A percentile compares a stretch with the other conserved stretches of the same genome.
phyloP scores from a whole-genome alignment of 345 rosid species.

The Eucalyptus tenuipes region DNA sequence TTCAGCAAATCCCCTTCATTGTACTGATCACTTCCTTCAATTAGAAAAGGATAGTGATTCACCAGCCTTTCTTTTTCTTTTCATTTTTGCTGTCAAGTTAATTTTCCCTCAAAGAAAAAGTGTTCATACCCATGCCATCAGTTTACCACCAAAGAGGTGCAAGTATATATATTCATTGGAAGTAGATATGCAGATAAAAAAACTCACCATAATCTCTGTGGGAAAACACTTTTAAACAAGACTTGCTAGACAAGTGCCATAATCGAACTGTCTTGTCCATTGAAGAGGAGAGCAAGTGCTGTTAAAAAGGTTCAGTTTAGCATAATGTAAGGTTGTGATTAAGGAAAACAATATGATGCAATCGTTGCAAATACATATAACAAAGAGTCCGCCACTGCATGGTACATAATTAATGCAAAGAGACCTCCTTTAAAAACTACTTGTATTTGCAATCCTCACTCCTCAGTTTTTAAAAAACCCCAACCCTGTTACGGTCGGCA shows the following conservation, averaged over 20 bases:
- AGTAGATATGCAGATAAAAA: neutral
- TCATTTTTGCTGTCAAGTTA: neutral
- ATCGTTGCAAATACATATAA: neutral
- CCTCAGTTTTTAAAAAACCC: neutral
- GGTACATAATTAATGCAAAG: neutral
- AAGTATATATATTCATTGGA: neutral
- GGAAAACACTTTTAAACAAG: constrained; percentile 81
- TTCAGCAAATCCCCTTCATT: neutral
- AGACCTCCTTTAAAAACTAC: neutral
- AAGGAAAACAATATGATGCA: neutral
- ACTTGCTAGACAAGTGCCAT: constrained; percentile 78
- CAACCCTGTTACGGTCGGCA: neutral
- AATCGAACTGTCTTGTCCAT: constrained; percentile 98
- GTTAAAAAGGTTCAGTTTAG: constrained; percentile 8
- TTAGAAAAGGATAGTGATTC: neutral
- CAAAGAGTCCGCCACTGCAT: neutral
- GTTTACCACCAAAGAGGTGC: neutral
- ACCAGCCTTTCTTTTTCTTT: neutral
- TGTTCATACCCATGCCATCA: neutral
- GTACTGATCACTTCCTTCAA: neutral
- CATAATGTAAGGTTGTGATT: neutral
- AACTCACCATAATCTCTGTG: constrained; percentile 88
- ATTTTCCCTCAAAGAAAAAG: neutral
- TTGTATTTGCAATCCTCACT: neutral
- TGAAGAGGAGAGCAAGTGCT: constrained; percentile 92